Evolutionary conservation across 306 rosid species (phyloP).

Genomic region (Sphenostylis stenocarpa): DNA sequence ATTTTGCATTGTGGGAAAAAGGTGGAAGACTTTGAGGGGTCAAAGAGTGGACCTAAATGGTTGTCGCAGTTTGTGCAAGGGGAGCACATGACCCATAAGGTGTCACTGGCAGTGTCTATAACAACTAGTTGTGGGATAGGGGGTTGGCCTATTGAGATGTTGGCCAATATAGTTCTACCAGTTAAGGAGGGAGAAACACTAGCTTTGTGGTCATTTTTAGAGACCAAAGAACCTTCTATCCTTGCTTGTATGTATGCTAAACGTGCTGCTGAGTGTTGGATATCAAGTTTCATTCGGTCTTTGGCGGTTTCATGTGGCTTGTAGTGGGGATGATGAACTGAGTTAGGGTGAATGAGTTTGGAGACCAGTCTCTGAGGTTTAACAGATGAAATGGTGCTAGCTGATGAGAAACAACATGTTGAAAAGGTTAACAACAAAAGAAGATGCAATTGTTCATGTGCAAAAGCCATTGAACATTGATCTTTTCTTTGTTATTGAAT

Average conservation of each 20-base stretch:
- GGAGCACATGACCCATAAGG: conserved; percentile 50
- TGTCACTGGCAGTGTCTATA: conserved; percentile 43
- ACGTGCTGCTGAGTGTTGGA: conserved; percentile 28
- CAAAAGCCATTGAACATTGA: conserved; percentile 24
- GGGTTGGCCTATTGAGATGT: conserved; percentile 54
- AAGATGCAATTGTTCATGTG: conserved; percentile 4
- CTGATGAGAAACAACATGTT: conserved; percentile 33
- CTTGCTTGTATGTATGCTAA: conserved; percentile 34
- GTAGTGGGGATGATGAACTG: conserved; percentile 37
- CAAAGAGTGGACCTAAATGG: conserved; percentile 20
- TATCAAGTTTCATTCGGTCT: conserved; percentile 34
- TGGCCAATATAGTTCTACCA: conserved; percentile 21
- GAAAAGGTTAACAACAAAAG: conserved; percentile 29
- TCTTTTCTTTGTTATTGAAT: conserved; percentile 8
- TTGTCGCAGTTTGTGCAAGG: conserved; percentile 45
- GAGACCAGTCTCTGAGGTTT: conserved; percentile 39
- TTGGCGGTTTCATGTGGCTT: conserved; percentile 28
- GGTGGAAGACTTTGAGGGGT: conserved; percentile 47
- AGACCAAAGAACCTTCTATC: conserved; percentile 11
- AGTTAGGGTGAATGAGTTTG: conserved; percentile 32
- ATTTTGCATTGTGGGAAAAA: conserved; percentile 20
- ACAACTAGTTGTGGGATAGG: conserved; percentile 42
- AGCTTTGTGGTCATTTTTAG: not conserved
- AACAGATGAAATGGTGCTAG: conserved; percentile 8
- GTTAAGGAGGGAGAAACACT: not conserved